Conservation (phyloP, 805 yeast genomes). For the Deakozyma indianensis region DNA sequence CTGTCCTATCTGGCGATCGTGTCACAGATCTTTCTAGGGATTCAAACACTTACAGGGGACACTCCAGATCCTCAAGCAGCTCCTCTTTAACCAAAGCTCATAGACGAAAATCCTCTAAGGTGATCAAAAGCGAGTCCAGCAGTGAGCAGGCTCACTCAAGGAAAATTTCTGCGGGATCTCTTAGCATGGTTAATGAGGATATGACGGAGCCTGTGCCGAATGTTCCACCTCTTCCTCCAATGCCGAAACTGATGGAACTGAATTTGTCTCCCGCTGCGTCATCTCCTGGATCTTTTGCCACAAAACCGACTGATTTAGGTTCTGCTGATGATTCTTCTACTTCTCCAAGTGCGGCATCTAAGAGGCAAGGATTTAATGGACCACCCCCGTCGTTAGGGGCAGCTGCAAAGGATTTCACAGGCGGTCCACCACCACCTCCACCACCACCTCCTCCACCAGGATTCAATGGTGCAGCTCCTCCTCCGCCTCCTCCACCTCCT, state of each 20-base stretch:
- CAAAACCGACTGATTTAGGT: not conserved
- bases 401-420: not conserved
- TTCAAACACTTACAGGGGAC: not conserved
- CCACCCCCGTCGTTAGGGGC: not conserved
- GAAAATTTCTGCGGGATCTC: not conserved
- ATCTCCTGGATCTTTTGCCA: not conserved
- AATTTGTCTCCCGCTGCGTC: not conserved
- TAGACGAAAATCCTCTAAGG: not conserved
- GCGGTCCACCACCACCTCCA: constrained; percentile 17
- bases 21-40: too few species aligned
- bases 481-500: constrained; percentile 13
- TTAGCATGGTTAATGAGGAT: not conserved
- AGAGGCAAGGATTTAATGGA: constrained; percentile 1
- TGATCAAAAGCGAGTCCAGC: not conserved
- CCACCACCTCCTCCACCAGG: constrained; percentile 13
- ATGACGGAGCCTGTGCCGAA: not conserved
- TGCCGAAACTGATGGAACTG: constrained; percentile 6
- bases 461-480: constrained; percentile 11
- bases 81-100: not conserved
- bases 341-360: not conserved
- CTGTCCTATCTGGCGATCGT: not conserved
- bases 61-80: not conserved
- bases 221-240: constrained; percentile 17
- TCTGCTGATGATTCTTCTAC: not conserved
- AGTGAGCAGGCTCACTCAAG: not conserved